Evolutionary conservation across 129 eudicot genomes (phyloP).

Genomic region (Pittosporum tobira): DNA sequence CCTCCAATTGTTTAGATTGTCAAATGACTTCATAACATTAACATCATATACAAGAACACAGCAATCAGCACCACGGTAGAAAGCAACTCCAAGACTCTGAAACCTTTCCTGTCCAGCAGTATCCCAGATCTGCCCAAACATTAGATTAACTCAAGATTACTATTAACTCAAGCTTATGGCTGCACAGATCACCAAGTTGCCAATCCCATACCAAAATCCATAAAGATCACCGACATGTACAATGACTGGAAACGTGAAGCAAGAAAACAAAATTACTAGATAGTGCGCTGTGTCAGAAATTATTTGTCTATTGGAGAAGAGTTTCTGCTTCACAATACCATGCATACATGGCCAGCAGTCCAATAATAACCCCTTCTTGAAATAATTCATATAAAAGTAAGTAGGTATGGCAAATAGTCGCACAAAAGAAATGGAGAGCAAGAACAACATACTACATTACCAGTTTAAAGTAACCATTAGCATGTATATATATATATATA

Average conservation of each 20-base stretch:
- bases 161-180: not conserved
- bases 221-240: not conserved
- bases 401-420: not conserved
- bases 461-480: too few species aligned
- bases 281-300: too few species aligned
- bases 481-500: too few species aligned
- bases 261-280: too few species aligned
- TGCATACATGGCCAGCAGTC: not conserved
- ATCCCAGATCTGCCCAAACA: constrained; percentile 74
- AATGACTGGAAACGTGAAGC: not conserved
- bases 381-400: not conserved
- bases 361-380: not conserved
- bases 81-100: constrained; percentile 95
- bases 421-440: not conserved
- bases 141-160: not conserved
- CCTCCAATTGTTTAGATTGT: constrained; percentile 84
- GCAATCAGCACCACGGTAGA: constrained; percentile 98
- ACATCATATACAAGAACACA: constrained; percentile 98
- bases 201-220: not conserved
- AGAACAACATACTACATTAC: not conserved
- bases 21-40: constrained; percentile 81
- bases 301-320: too few species aligned
- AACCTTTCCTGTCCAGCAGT: constrained; percentile 99
- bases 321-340: not conserved
- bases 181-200: not conserved